phyloP scores from a whole-genome alignment of 495 filamentous ascomycete species.

The Xylaria nigripes region DNA sequence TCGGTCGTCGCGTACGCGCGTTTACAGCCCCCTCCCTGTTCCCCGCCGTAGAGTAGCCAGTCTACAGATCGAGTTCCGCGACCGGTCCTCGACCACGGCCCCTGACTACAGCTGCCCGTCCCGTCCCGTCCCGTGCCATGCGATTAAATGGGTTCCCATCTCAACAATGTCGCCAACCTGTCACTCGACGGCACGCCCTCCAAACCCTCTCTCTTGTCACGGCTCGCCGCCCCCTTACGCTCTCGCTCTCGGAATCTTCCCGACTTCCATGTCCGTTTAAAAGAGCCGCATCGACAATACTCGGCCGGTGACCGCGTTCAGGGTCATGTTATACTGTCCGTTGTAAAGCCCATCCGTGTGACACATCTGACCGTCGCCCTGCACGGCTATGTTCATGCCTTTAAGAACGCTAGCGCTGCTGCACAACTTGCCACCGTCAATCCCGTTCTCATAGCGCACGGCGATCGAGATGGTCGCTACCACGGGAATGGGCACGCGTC shows the following conservation, averaged over 20 bases:
- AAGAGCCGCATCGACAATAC: conserved; percentile 86
- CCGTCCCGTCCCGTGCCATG: conserved; percentile 25
- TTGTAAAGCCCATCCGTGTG: conserved; percentile 73
- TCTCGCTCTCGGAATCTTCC: conserved; percentile 60
- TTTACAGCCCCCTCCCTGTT: background rate
- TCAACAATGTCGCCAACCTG: conserved; percentile 22
- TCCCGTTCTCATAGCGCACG: conserved; percentile 32
- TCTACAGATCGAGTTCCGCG: background rate
- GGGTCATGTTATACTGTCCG: conserved; percentile 72
- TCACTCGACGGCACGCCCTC: conserved; percentile 28
- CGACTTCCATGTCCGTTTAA: conserved; percentile 73
- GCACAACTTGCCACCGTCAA: conserved; percentile 48
- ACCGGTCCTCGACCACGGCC: background rate
- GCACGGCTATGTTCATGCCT: conserved; percentile 84
- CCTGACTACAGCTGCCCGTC: background rate
- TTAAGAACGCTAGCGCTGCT: conserved; percentile 60
- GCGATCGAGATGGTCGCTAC: conserved; percentile 54
- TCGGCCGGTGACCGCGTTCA: conserved; percentile 52
- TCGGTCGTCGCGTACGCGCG: conserved; percentile 6
- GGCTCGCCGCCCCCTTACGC: conserved; percentile 49
- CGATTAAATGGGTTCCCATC: conserved; percentile 29
- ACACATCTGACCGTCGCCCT: conserved; percentile 85
- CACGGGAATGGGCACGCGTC: conserved; percentile 75
- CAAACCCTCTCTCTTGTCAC: conserved; percentile 37
- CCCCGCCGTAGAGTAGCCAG: background rate